A percentile compares a stretch with the other conserved stretches of the same genome.
Evolutionary conservation across 805 yeast genomes (phyloP).

Genomic region (Kluyveromyces starmeri): DNA sequence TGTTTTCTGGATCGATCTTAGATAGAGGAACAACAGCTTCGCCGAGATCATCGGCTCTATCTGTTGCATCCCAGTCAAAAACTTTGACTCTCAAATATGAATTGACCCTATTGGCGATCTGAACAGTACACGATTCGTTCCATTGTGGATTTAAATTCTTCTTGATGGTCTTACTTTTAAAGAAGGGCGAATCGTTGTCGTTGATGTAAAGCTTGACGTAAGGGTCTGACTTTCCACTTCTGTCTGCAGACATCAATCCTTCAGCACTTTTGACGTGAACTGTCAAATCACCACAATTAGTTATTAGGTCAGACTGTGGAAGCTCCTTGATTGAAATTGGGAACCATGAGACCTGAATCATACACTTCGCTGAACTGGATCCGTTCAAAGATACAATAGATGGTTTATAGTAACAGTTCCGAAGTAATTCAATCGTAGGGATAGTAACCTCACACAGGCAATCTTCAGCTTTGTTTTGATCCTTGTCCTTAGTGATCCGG

Average conservation of each 20-base stretch:
- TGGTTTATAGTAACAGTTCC: constrained; percentile 57
- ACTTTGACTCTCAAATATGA: constrained; percentile 50
- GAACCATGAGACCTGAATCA: constrained; percentile 63
- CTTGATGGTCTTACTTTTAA: constrained; percentile 72
- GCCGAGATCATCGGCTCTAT: constrained; percentile 77
- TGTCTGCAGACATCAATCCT: constrained; percentile 74
- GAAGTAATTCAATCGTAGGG: constrained; percentile 57
- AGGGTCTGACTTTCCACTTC: constrained; percentile 92
- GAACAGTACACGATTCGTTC: constrained; percentile 60
- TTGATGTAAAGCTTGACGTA: constrained; percentile 63
- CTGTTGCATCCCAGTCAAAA: constrained; percentile 91
- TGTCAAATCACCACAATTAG: constrained; percentile 63
- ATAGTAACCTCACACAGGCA: constrained; percentile 53
- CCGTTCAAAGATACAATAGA: constrained; percentile 48
- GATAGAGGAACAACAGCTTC: constrained; percentile 47
- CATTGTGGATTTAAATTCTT: constrained; percentile 86
- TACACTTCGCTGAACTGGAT: constrained; percentile 42
- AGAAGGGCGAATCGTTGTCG: constrained; percentile 46
- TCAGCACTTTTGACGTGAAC: constrained; percentile 57
- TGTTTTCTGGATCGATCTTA: constrained; percentile 49
- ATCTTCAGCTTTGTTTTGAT: constrained; percentile 47
- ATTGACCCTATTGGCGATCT: constrained; percentile 53
- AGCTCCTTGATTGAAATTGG: constrained; percentile 56
- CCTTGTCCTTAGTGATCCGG: constrained; percentile 49
- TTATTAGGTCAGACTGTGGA: constrained; percentile 66